Evolutionary conservation across 2,329 filamentous ascomycete genomes (phyloP), one percentile per base, ranked within the genome.

Genomic region (Thielaviopsis ethacetica): DNA sequence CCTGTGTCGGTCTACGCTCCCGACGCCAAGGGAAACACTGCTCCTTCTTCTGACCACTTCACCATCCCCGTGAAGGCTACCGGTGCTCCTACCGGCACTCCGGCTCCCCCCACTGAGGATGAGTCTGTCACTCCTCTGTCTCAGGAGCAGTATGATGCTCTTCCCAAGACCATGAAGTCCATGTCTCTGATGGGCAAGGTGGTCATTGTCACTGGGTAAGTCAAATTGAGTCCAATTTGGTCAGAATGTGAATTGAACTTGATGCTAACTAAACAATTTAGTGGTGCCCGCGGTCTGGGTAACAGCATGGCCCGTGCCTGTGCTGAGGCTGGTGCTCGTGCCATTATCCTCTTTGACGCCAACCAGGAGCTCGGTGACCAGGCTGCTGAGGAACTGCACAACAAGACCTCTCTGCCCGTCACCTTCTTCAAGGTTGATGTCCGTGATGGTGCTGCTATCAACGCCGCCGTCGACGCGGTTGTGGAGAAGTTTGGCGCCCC

Each of bases 391-490:
- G 82, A 86, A 70, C 77, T 90, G 51, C 82, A 86, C 71, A 73
- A 81, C 67, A 82, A 86, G 75, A 84, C 84, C n/a, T 81, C 82
- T 54, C 77, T 89, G 30, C 83, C 85, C 44, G 83, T 86, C 53
- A 81, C 81, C 54, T 90, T 89, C 75, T 88, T 85, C 77, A 85
- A 85, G 72, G 84, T 89, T 53, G 85, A 90, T 65, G 85, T 91
- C 34, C 84, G 85, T 66, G 83, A 89, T 64, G 83, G 79, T 12
- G 76, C 75, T 51, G 84, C 82, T 63, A 85, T 90, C 70, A 79
- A 83, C 65, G 80, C 83, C 58, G 84, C 84, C 22, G 82, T 90
- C 57, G 76, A 81, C 63, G 77, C 81, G 60, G 80, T 87, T 49
- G 79, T 82, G 51, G 75, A 81, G 62, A 75, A 82, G 62, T 86